Percentiles rank a stretch among this genome's conserved stretches.
Evolutionary conservation across 139 green algal genomes (phyloP).

Genomic region (Haematococcus lacustris): DNA sequence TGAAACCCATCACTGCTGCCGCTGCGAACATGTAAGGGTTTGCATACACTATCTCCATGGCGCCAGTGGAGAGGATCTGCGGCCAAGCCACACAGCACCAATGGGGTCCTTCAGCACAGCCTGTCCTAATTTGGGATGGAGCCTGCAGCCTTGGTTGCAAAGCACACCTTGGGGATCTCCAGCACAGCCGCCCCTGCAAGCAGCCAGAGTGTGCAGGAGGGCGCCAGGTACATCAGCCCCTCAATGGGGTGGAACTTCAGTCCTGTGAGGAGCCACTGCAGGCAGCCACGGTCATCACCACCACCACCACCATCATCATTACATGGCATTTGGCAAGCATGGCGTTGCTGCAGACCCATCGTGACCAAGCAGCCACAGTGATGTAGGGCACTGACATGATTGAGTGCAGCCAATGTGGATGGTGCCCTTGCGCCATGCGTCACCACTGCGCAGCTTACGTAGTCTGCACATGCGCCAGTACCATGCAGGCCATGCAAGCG

Average conservation of each 20-base stretch:
- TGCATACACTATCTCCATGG: conserved; percentile 26
- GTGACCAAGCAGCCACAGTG: no score
- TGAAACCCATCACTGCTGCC: conserved; percentile 76
- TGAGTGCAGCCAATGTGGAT: no score
- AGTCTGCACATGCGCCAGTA: no score
- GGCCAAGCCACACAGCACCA: background rate
- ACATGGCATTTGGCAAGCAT: no score
- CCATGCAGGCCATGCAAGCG: no score
- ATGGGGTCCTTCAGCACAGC: background rate
- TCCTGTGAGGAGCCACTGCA: conserved; percentile 66
- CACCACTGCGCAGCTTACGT: no score
- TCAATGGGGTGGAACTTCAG: conserved; percentile 86
- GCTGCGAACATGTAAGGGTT: conserved; percentile 39
- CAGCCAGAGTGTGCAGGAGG: conserved; percentile 76
- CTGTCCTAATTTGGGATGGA: no score
- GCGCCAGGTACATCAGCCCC: conserved; percentile 81
- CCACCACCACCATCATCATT: background rate
- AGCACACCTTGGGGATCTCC: conserved; percentile 27
- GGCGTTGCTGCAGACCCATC: no score
- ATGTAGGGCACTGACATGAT: no score
- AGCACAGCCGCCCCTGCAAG: background rate
- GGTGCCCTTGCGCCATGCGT: no score
- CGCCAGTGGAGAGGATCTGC: conserved; percentile 37
- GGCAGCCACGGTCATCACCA: background rate
- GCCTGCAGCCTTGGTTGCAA: background rate